Evolutionary conservation across 2,329 filamentous ascomycete species (phyloP).

Genomic region (Tolypocladium cylindrosporum): DNA sequence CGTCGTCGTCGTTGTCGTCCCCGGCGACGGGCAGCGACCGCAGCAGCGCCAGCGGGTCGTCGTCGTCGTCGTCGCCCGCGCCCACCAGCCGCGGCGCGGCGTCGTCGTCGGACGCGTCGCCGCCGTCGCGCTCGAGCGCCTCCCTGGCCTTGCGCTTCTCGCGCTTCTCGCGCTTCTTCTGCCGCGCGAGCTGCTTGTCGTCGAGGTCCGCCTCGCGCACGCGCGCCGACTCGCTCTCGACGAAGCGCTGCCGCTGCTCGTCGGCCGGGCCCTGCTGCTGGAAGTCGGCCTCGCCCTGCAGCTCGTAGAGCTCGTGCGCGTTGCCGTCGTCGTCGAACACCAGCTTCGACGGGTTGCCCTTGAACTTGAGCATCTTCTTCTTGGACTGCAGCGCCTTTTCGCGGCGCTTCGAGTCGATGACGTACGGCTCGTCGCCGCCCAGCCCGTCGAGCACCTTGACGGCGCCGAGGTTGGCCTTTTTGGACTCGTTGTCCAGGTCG

Average conservation of each 20-base stretch:
- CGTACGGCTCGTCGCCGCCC: conserved; percentile 60
- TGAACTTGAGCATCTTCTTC: conserved; percentile 86
- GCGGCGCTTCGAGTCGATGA: conserved; percentile 89
- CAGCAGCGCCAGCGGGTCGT: conserved; percentile 48
- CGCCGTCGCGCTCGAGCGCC: conserved; percentile 29
- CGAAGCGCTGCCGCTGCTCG: conserved; percentile 65
- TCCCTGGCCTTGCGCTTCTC: conserved; percentile 61
- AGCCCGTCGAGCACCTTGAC: conserved; percentile 56
- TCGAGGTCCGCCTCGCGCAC: conserved; percentile 67
- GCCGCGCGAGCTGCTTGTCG: conserved; percentile 72
- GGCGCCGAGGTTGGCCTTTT: conserved; percentile 28
- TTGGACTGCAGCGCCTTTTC: conserved; percentile 94
- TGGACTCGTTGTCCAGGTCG: conserved; percentile 44
- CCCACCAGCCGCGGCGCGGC: conserved; percentile 22
- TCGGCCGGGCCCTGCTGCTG: conserved; percentile 63
- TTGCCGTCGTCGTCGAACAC: conserved; percentile 90
- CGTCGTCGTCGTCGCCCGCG: conserved; percentile 27
- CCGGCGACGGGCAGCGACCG: conserved; percentile 44
- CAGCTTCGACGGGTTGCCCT: conserved; percentile 74
- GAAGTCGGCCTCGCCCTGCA: conserved; percentile 80
- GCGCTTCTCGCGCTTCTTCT: conserved; percentile 67
- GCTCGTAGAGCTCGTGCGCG: conserved; percentile 75
- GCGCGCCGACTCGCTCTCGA: conserved; percentile 63
- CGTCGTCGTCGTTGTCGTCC: conserved; percentile 12
- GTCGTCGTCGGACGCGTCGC: conserved; percentile 14